Percentiles rank a stretch among this genome's conserved stretches.
Conservation (phyloP, 2,329 filamentous ascomycete species). For the Blumeria graminis region DNA sequence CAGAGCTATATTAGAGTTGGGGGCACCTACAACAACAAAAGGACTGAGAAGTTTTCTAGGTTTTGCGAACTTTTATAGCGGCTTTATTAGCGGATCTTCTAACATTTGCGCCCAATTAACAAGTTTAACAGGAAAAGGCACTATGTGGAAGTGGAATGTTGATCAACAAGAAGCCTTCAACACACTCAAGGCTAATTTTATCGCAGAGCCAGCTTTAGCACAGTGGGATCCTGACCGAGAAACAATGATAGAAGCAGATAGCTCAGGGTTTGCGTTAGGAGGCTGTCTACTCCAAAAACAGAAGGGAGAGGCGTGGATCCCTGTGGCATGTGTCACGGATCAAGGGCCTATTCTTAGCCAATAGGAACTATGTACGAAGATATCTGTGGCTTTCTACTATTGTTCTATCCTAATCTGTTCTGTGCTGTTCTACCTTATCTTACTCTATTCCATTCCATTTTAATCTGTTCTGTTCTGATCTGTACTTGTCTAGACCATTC, state of each 20-base stretch:
- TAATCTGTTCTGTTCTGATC: too few species aligned
- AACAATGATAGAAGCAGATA: not conserved
- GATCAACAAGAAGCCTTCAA: not conserved
- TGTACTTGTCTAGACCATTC: too few species aligned
- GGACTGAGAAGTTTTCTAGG: too few species aligned
- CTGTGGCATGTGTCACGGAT: too few species aligned
- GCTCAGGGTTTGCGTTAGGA: not conserved
- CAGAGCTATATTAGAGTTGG: not conserved
- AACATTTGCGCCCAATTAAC: not conserved
- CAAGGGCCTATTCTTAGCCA: too few species aligned
- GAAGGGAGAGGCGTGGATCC: too few species aligned
- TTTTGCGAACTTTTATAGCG: not conserved
- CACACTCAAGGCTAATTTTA: not conserved
- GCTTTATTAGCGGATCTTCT: not conserved
- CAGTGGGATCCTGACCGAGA: not conserved
- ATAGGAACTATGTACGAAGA: too few species aligned
- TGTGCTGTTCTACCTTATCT: too few species aligned
- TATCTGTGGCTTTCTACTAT: too few species aligned
- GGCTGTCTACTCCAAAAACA: not conserved
- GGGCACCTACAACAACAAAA: too few species aligned
- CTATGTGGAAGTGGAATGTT: not conserved
- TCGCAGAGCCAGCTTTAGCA: not conserved
- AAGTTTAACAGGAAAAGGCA: not conserved
- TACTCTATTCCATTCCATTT: too few species aligned
- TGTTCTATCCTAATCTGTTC: too few species aligned